Conservation (phyloP, 2,329 filamentous ascomycete species). For the Colletotrichum viniferum region DNA sequence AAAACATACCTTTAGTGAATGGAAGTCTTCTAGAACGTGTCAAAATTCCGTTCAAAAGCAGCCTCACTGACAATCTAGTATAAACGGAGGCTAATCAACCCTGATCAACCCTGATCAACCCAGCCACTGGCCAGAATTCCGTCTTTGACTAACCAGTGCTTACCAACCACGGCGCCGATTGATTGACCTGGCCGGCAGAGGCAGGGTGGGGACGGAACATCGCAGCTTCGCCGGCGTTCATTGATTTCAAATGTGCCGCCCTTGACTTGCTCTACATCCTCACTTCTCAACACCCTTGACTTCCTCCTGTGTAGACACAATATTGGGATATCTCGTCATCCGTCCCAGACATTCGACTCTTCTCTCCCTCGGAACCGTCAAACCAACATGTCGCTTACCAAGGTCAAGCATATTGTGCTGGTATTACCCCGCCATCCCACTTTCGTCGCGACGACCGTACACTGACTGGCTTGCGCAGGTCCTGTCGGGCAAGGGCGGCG, state of each 20-base stretch:
- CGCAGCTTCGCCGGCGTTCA: background rate
- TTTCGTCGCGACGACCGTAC: background rate
- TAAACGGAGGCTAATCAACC: background rate
- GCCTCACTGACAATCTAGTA: background rate
- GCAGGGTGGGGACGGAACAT: background rate
- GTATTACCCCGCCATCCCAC: constrained; percentile 46
- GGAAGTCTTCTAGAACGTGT: constrained; percentile 4
- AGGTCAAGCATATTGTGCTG: constrained; percentile 79
- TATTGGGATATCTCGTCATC: background rate
- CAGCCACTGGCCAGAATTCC: background rate
- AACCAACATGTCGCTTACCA: constrained; percentile 64
- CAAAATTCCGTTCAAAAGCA: background rate
- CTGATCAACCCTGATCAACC: background rate
- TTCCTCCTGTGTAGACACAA: background rate
- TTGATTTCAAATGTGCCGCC: constrained; percentile 11
- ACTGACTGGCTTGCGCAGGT: constrained; percentile 48
- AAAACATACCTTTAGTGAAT: background rate
- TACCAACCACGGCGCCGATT: constrained; percentile 4
- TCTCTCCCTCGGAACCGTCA: background rate
- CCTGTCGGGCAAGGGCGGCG: constrained; percentile 95
- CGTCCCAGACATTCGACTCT: background rate
- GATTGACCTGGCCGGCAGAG: background rate
- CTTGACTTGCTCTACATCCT: background rate
- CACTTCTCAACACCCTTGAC: background rate
- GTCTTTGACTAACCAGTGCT: background rate